Evolutionary conservation across 768 basidiomycete genomes (phyloP).

Genomic region (Hemileccinum rubropunctum): DNA sequence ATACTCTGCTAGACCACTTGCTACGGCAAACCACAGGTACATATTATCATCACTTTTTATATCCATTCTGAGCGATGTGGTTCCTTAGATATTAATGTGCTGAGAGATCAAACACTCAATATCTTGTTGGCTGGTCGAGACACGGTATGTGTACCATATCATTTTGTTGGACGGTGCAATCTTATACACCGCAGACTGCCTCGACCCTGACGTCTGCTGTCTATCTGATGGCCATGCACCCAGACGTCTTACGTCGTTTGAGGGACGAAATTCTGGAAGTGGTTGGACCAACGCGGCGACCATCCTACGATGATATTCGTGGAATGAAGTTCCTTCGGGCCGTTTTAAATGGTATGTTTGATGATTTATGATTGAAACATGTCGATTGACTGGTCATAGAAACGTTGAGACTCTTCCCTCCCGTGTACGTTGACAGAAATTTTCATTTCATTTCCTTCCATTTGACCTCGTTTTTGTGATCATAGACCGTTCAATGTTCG

Average conservation of each 20-base stretch:
- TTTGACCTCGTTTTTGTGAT: not conserved
- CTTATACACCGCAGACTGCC: conserved; percentile 34
- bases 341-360: conserved; percentile 39
- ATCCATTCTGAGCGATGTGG: not conserved
- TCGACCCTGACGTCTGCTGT: conserved; percentile 41
- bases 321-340: conserved; percentile 44
- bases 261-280: conserved; percentile 41
- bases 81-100: conserved; percentile 25
- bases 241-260: conserved; percentile 35
- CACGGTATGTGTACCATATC: conserved; percentile 27
- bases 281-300: conserved; percentile 35
- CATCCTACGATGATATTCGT: conserved; percentile 40
- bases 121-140: conserved; percentile 45
- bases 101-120: conserved; percentile 43
- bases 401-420: conserved; percentile 33
- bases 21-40: conserved; percentile 37
- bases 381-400: conserved; percentile 15
- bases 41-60: not conserved
- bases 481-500: conserved; percentile 35
- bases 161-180: not conserved
- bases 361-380: not conserved
- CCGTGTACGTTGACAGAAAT: conserved; percentile 23
- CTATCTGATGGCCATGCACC: conserved; percentile 47
- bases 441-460: not conserved
- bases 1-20: conserved; percentile 42